These are phyloP conservation scores for Cyclaneusma minus DNA, from an alignment of 2,329 filamentous ascomycete species.

Conservation along the genomic window DNA sequence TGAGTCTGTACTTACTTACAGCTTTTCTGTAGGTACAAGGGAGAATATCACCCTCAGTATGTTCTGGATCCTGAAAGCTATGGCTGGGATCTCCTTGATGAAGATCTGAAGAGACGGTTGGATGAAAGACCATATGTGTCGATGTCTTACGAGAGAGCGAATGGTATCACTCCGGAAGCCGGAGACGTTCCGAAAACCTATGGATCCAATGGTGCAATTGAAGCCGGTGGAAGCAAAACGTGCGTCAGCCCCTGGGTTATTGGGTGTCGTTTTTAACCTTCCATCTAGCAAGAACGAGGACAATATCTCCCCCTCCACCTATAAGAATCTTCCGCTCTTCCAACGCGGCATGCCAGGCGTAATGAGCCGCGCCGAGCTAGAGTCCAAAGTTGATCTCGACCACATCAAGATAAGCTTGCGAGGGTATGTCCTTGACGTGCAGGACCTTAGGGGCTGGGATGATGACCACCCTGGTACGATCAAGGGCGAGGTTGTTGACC, in stretches of 20 bases:
- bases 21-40: too few relatives aligned
- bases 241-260: conserved; percentile 2
- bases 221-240: conserved; percentile 2
- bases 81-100: conserved; percentile 40
- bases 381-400: conserved; percentile 36
- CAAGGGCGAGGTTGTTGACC: too few relatives aligned
- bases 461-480: too few relatives aligned
- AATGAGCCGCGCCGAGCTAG: conserved; percentile 35
- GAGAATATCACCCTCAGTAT: conserved; percentile 59
- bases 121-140: conserved; percentile 14
- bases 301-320: conserved; percentile 2
- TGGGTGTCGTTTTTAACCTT: conserved; percentile 1
- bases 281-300: conserved; percentile 12
- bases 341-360: conserved; percentile 52
- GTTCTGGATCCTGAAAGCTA: conserved; percentile 55
- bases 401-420: conserved; percentile 37
- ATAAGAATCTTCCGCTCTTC: conserved; percentile 32
- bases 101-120: conserved; percentile 34
- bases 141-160: conserved; percentile 1
- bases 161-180: background rate
- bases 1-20: too few relatives aligned
- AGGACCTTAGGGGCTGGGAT: conserved; percentile 19
- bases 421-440: too few relatives aligned
- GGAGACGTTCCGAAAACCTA: background rate
- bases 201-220: conserved; percentile 5